phyloP scores from a whole-genome alignment of 139 green algal genomes.

The Trebouxia sp. region DNA sequence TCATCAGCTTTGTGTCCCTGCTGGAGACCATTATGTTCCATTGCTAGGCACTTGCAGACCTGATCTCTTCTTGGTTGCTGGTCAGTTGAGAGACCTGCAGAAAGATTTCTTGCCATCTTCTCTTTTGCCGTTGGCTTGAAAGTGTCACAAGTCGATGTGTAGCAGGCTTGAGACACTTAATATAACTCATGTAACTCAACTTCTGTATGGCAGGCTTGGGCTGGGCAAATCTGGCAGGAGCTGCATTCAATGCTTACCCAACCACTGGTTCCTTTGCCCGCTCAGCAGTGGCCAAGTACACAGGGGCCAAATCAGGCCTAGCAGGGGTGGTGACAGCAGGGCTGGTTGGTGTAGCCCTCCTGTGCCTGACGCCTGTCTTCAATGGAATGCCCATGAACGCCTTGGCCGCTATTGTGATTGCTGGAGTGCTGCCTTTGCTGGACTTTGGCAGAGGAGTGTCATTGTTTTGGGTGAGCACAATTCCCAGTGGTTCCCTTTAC shows the following conservation, averaged over 20 bases:
- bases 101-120: neutral
- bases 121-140: neutral
- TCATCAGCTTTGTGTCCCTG: constrained; percentile 57
- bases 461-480: neutral
- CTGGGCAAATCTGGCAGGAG: constrained; percentile 75
- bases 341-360: constrained; percentile 61
- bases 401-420: constrained; percentile 67
- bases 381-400: constrained; percentile 61
- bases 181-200: neutral
- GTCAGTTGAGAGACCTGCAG: too few species aligned
- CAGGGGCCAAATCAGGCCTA: constrained; percentile 53
- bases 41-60: too few species aligned
- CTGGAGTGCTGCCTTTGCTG: constrained; percentile 54
- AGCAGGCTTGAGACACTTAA: neutral
- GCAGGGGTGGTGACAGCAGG: constrained; percentile 37
- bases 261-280: constrained; percentile 71
- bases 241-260: constrained; percentile 72
- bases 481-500: neutral
- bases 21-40: constrained; percentile 73
- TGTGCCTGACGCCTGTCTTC: constrained; percentile 64
- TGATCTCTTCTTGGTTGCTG: too few species aligned
- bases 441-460: constrained; percentile 59
- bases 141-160: neutral
- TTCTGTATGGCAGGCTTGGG: constrained; percentile 52
- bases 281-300: constrained; percentile 65